Evolutionary conservation across 2,329 filamentous ascomycete genomes (phyloP), one percentile per base, ranked within the genome.

Genomic region (Ophiostoma himal-ulmi): DNA sequence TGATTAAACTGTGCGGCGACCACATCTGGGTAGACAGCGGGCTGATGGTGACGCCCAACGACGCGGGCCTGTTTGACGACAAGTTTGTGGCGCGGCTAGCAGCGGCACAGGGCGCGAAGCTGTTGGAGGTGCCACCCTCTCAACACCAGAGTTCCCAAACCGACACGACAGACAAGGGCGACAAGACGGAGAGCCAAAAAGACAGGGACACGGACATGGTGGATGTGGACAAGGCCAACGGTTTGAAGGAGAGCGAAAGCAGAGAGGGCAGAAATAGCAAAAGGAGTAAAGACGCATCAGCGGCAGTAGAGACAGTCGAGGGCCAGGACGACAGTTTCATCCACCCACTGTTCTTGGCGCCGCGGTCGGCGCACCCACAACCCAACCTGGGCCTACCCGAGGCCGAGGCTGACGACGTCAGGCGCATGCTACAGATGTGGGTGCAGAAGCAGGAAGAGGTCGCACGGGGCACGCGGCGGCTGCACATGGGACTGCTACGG

Each of bases 401-500:
- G 22, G 80, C 83, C 36, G 92, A 95, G 79, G 92, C 92, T 1
- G 91, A 94, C 74, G 91, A 95, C 72, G 88, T 92, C 62, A 88
- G 92, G 71, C 86, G 89, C 71, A 80, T 93, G 22, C 83, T 95
- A 67, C 85, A 92, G 74, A 81, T 92, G 13, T 94, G 92, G 77
- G 88, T 94, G 36, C 92, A 94, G 76, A 94, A 94, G 78, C 92
- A 95, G 77, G 92, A 95, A 76, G 92, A 95, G 77, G 88, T 94
- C 1, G 89, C 91, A 70, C 88, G 91, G 5, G 89, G 90, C 8
- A 85, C 89, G 1, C 85, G 86, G 70, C 86, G 85, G 72, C 82
- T 95, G 67, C 89, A 91, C 73, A 83, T 88, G 68, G 91, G 91
- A 0, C 82, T 96, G 69, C 82, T 93, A 72, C 86, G 86, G 75